Conservation (phyloP, 1,284 basidiomycete species). For the Moesziomyces antarcticus region DNA sequence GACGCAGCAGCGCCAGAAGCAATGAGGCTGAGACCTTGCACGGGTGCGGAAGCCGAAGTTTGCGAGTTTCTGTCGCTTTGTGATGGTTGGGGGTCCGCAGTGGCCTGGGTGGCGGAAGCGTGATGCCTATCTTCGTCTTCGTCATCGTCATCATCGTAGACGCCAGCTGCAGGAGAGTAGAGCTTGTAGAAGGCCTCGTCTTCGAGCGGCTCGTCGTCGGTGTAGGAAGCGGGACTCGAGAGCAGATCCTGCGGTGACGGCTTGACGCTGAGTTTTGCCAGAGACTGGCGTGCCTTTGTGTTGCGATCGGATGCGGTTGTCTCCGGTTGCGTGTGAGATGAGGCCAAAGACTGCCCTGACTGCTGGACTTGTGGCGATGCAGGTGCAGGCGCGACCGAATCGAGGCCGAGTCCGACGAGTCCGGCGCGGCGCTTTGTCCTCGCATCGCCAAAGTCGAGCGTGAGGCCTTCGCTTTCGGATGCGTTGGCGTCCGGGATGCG, state of each 20-base stretch:
- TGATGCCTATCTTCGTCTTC: slow-evolving; percentile 3
- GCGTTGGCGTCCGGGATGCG: neutral
- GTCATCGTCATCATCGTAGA: slow-evolving; percentile 30
- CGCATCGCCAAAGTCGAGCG: slow-evolving; percentile 16
- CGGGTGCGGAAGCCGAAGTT: neutral
- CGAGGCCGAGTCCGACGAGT: slow-evolving; percentile 31
- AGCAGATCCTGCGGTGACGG: slow-evolving; percentile 23
- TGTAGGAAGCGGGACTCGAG: slow-evolving; percentile 22
- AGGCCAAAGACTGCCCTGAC: neutral
- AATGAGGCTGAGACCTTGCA: slow-evolving; percentile 19
- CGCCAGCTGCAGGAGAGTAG: slow-evolving; percentile 35
- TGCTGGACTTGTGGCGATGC: neutral
- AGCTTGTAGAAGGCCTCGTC: slow-evolving; percentile 48
- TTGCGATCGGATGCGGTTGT: slow-evolving; percentile 3
- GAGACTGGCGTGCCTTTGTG: slow-evolving; percentile 6
- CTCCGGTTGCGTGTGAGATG: neutral
- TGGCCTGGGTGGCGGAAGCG: neutral
- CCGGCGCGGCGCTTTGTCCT: slow-evolving; percentile 25
- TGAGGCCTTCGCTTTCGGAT: slow-evolving; percentile 13
- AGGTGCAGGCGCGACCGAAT: slow-evolving; percentile 8
- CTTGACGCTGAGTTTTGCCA: slow-evolving; percentile 8
- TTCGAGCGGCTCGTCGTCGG: slow-evolving; percentile 38
- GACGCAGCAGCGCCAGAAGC: neutral
- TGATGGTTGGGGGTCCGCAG: neutral
- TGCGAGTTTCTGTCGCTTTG: neutral